Evolutionary conservation across 768 basidiomycete species (phyloP), one percentile per base, ranked within the genome.

Genomic region (Leucocoprinus birnbaumii): DNA sequence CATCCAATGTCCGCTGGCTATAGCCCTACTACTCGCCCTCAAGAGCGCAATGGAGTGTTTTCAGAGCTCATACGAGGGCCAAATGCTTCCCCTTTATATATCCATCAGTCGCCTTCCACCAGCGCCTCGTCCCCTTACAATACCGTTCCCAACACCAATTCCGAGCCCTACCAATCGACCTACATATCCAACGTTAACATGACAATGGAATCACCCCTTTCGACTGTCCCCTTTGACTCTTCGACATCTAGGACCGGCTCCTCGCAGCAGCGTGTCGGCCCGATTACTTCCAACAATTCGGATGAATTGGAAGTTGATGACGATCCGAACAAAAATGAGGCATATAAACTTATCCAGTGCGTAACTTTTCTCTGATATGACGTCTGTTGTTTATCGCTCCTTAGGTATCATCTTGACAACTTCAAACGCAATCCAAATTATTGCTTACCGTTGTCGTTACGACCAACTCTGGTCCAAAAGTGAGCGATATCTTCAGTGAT

Each of bases 331-430:
- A 84, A 80, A 65, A 75, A 78, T 11, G 91, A 94, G 64, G 91
- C 91, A 0, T 82, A 87, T 61, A 93, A 92, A 68, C 79, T 94
- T 14, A 87, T 93, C 57, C 81, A 83, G 90, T 90, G 63, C 13
- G 83, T 69, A 34, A 35, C 50, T 26, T 13, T 43, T 19, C 10
- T 5, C 25, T 22, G 49, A 11, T 24, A 55, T 22, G 41, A n/a
- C n/a, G 3, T 22, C 8, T 46, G 11, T 55, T 54, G 38, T 48
- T 47, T 41, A 54, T 31, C 21, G 2, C 4, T 22, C 42, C 42
- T 24, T 48, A 92, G 91, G 57, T 95, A 96, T 68, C 95, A 98
- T 65, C 76, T 98, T 47, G 89, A 94, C 61, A 96, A 96, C 62
- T 94, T 85, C 67, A 87, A 85, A 65, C 77, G 88, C 58, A 95